Evolutionary conservation across 768 basidiomycete species (phyloP), one percentile per base, ranked within the genome.

Genomic region (Leccinum imitatum): DNA sequence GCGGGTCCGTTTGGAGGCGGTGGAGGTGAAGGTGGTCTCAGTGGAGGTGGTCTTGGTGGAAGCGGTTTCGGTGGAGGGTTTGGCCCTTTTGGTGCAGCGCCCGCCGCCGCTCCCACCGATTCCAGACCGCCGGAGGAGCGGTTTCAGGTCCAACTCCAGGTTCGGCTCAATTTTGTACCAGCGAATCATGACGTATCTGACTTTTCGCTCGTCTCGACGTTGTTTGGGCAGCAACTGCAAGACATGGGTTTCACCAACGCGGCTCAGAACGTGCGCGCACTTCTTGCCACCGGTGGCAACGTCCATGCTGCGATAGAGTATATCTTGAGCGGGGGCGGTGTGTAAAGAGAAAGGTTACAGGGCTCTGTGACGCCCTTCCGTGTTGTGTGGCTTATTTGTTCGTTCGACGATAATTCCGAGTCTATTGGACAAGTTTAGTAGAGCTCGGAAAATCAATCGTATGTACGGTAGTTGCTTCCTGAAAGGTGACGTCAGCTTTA

Each of bases 191-290:
- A 37, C 15, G 15, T 37, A 37, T 37, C 37, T 37, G 37, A n/a
- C 1, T 23, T 53, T 11, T 19, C 14, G 14, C 35, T 35, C 13
- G 35, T 35, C 35, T 35, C 13, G 35, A 35, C 13, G 35, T 35
- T 35, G 35, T 35, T 35, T 54, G 1, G n/a, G 5, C 64, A 93
- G 90, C 93, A 95, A 87, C 73, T 98, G 69, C 89, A 93, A 71
- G 91, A 90, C 60, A 98, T 98, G 96, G 95, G 93, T 2, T 93
- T 98, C 74, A 84, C 82, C 54, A 94, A 96, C 58, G 93, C 93
- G 8, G 73, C 83, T 46, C 91, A 94, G 80, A 98, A 98, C 71
- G 81, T 98, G 7, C 82, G 95, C 4, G 95, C 96, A 5, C 78
- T 98, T 47, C 81, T 93, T 9, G 93, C 92, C 53, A 95, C 94